Evolutionary conservation across 306 rosid species (phyloP).

Genomic region (Myrica gale): DNA sequence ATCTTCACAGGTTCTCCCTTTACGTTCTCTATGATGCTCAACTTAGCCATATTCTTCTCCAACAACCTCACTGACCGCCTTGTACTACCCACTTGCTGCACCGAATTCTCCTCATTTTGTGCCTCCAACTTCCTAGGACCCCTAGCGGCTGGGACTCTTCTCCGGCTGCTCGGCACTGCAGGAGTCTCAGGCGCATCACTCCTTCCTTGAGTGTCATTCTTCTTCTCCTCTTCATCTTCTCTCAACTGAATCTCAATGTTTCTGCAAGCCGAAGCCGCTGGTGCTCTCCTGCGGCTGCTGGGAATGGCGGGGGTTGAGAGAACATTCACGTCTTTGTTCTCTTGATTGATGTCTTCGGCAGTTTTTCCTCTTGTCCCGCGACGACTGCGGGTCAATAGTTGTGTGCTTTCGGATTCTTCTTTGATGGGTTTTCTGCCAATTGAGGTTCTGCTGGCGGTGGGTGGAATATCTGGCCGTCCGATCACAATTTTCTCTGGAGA

Average conservation of each 20-base stretch:
- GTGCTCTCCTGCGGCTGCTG: constrained; percentile 28
- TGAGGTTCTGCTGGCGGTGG: constrained; percentile 47
- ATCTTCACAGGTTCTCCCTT: constrained; percentile 25
- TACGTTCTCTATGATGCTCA: constrained; percentile 41
- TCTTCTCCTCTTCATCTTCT: constrained; percentile 21
- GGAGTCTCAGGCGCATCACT: constrained; percentile 44
- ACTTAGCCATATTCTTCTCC: constrained; percentile 54
- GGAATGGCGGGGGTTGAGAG: constrained; percentile 33
- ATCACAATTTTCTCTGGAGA: constrained; percentile 24
- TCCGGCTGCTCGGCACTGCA: constrained; percentile 39
- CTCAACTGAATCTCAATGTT: constrained; percentile 33
- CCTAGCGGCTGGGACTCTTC: constrained; percentile 34
- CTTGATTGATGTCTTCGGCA: constrained; percentile 37
- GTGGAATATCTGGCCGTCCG: constrained; percentile 37
- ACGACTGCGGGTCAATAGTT: constrained; percentile 29
- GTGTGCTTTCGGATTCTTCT: constrained; percentile 38
- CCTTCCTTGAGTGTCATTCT: constrained; percentile 26
- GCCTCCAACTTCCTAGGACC: constrained; percentile 33
- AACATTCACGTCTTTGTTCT: constrained; percentile 37
- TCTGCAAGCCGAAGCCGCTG: constrained; percentile 33
- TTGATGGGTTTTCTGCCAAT: constrained; percentile 40
- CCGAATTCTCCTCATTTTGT: constrained; percentile 22
- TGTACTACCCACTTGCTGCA: constrained; percentile 48
- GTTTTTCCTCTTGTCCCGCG: constrained; percentile 28
- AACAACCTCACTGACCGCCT: constrained; percentile 67